A percentile compares a stretch with the other conserved stretches of the same genome.
Evolutionary conservation across 2,329 filamentous ascomycete species (phyloP).

Genomic region (Epichloe bromicola): DNA sequence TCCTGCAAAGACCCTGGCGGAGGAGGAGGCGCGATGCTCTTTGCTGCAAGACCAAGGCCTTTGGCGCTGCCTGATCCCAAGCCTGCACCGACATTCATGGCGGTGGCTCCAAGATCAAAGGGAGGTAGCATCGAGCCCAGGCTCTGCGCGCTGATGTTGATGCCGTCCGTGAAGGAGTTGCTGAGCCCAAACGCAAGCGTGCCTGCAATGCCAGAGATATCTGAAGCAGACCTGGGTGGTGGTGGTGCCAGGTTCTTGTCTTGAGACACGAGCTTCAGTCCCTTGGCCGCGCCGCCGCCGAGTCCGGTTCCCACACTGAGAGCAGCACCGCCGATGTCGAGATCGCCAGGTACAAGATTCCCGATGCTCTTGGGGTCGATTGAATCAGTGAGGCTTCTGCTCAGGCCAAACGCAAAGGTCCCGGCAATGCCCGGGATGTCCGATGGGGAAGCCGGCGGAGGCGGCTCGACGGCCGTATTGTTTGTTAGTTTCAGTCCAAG

Average conservation of each 20-base stretch:
- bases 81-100: constrained; percentile 8
- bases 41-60: constrained; percentile 9
- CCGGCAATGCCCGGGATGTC: constrained; percentile 5
- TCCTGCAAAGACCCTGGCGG: constrained; percentile 4
- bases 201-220: constrained; percentile 3
- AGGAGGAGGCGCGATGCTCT: constrained; percentile 3
- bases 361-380: not conserved
- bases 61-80: constrained; percentile 10
- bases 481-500: constrained; percentile 4
- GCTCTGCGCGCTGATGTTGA: constrained; percentile 5
- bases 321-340: constrained; percentile 6
- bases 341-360: not conserved
- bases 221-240: not conserved
- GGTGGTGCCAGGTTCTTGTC: not conserved
- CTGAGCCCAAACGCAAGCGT: constrained; percentile 3
- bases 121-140: constrained; percentile 3
- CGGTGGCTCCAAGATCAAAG: constrained; percentile 7
- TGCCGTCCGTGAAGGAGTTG: constrained; percentile 1
- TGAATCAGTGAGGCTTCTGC: not conserved
- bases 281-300: constrained; percentile 7
- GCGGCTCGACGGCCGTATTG: not conserved
- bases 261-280: not conserved
- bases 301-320: constrained; percentile 7
- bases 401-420: constrained; percentile 2
- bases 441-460: not conserved